Conservation (phyloP, 352 stramenopile species). For the Globisporangium echinulatum region DNA sequence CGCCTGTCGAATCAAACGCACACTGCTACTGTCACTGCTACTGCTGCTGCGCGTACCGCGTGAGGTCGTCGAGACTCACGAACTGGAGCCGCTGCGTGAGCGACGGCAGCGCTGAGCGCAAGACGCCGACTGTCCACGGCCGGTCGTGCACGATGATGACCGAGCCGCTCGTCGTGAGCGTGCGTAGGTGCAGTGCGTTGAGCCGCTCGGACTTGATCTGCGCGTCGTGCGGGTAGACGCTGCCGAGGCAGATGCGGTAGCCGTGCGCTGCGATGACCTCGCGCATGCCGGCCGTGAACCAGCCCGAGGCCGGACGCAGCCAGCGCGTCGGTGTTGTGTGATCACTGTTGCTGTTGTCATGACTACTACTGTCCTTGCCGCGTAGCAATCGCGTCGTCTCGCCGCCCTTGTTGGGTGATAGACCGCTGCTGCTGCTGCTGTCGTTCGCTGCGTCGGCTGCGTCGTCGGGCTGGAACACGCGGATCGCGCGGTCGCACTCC, state of each 20-base stretch:
- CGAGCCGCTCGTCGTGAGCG: constrained; percentile 53
- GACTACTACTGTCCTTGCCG: neutral
- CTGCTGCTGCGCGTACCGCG: constrained; percentile 2
- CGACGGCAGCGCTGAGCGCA: constrained; percentile 45
- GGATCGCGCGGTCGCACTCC: constrained; percentile 66
- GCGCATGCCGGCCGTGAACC: constrained; percentile 80
- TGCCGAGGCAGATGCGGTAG: constrained; percentile 83
- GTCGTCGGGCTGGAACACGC: constrained; percentile 25
- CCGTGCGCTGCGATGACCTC: constrained; percentile 61
- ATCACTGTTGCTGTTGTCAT: neutral
- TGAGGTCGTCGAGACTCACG: constrained; percentile 63
- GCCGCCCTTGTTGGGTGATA: neutral
- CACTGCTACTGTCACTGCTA: no score
- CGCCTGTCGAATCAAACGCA: no score
- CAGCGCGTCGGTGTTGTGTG: constrained; percentile 30
- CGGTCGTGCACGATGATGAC: constrained; percentile 85
- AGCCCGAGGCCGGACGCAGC: constrained; percentile 77
- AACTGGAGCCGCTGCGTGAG: constrained; percentile 53
- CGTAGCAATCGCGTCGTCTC: constrained; percentile 19
- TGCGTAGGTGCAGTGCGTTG: constrained; percentile 54
- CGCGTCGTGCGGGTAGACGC: constrained; percentile 82
- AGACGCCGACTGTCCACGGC: constrained; percentile 69
- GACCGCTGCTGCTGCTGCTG: constrained; percentile 9
- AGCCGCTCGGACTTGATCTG: constrained; percentile 69
- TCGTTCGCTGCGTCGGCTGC: neutral